These are phyloP conservation scores for Microbotryum lychnidis-dioicae DNA, from an alignment of 1,284 basidiomycete species.

Conservation along the genomic window DNA sequence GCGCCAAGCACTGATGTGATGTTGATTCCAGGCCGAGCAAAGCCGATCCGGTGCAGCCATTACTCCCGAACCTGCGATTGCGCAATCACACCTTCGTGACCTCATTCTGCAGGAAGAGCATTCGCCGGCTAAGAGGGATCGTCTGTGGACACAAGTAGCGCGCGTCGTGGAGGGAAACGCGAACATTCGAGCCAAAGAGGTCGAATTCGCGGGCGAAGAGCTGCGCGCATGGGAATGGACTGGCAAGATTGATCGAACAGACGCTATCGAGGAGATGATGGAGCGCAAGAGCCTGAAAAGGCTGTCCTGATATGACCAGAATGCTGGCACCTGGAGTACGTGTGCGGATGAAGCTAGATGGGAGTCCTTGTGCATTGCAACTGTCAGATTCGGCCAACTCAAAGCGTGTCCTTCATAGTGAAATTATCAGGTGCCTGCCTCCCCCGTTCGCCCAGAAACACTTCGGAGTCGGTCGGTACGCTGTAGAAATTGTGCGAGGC, in stretches of 20 bases:
- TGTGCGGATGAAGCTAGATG: conserved; percentile 4
- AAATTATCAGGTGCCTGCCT: neutral
- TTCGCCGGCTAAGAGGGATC: conserved; percentile 56
- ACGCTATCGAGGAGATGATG: neutral
- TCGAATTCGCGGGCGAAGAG: conserved; percentile 70
- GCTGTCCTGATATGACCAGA: neutral
- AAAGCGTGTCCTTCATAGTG: neutral
- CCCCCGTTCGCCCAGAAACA: neutral
- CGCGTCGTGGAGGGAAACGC: conserved; percentile 84
- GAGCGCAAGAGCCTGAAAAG: neutral
- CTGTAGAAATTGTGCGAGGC: no score
- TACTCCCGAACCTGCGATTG: conserved; percentile 69
- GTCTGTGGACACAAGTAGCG: conserved; percentile 80
- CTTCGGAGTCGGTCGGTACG: neutral
- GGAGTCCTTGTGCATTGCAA: neutral
- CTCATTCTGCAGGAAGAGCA: conserved; percentile 74
- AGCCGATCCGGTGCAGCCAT: conserved; percentile 73
- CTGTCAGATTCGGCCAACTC: neutral
- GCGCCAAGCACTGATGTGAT: neutral
- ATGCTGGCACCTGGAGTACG: neutral
- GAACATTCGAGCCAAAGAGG: conserved; percentile 81
- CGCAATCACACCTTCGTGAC: conserved; percentile 84
- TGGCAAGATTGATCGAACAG: conserved; percentile 24
- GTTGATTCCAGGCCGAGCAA: conserved; percentile 48
- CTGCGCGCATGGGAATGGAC: conserved; percentile 51